Evolutionary conservation across 1,284 basidiomycete species (phyloP).

Genomic region (Gomphus bonarii): DNA sequence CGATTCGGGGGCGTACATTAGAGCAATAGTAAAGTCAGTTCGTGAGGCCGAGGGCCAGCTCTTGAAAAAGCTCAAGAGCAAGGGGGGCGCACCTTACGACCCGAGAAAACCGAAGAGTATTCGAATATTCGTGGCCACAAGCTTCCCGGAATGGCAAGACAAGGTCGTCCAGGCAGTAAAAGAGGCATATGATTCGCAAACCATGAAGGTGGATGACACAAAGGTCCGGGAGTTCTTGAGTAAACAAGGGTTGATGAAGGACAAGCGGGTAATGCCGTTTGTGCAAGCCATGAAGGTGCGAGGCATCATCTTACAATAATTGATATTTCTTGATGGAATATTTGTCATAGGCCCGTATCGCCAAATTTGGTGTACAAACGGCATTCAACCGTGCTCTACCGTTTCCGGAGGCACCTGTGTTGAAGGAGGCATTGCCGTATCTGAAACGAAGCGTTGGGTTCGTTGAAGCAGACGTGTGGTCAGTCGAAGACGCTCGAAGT

Average conservation of each 20-base stretch:
- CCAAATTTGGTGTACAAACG: conserved; percentile 64
- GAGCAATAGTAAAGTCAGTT: conserved; percentile 77
- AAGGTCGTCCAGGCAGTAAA: conserved; percentile 68
- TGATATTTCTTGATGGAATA: neutral
- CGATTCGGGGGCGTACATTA: conserved; percentile 78
- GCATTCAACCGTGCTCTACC: conserved; percentile 85
- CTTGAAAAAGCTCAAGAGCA: conserved; percentile 64
- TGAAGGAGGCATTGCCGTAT: conserved; percentile 70
- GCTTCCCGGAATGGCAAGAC: conserved; percentile 94
- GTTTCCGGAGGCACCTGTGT: conserved; percentile 79
- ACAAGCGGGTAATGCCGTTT: conserved; percentile 95
- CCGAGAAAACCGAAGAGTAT: conserved; percentile 80
- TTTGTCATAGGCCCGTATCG: conserved; percentile 67
- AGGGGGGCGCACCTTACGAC: conserved; percentile 52
- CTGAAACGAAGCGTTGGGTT: conserved; percentile 78
- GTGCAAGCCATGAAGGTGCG: conserved; percentile 82
- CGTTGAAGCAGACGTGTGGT: conserved; percentile 58
- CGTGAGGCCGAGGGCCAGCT: conserved; percentile 80
- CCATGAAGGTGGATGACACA: conserved; percentile 73
- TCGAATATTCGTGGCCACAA: conserved; percentile 81
- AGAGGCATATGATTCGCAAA: conserved; percentile 52
- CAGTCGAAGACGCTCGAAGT: conserved; percentile 60
- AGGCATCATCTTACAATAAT: conserved; percentile 3
- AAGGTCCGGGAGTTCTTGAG: conserved; percentile 66
- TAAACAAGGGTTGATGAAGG: conserved; percentile 82